A percentile compares a stretch with the other conserved stretches of the same genome.
These are phyloP conservation scores for Hymenoscyphus infarciens DNA, from an alignment of 2,329 filamentous ascomycete genomes.

Conservation along the genomic window DNA sequence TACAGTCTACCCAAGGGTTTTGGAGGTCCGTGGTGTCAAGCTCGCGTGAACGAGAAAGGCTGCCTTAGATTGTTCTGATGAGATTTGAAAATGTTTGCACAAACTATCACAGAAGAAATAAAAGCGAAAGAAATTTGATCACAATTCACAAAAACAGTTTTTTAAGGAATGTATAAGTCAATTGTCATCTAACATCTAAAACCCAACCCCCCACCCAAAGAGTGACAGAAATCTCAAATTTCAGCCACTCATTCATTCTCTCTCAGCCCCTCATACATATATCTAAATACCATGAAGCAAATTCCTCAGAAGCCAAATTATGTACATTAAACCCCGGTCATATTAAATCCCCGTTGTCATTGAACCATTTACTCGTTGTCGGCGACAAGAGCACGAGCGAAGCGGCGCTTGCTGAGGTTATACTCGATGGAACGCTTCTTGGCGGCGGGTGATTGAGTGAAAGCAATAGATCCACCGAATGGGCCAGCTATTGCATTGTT, in stretches of 20 bases:
- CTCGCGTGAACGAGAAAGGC: too few relatives aligned
- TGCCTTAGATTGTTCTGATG: too few relatives aligned
- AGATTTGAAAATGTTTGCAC: too few relatives aligned
- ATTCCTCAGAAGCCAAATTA: neutral
- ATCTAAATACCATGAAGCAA: neutral
- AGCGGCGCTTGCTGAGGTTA: constrained; percentile 37
- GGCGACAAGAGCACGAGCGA: constrained; percentile 33
- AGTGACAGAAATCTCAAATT: constrained; percentile 14
- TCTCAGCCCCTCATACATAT: neutral
- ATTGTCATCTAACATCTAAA: constrained; percentile 12
- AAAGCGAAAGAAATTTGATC: neutral
- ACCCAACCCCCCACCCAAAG: constrained; percentile 9
- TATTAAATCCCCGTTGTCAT: neutral
- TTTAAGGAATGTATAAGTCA: constrained; percentile 15
- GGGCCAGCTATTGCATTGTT: constrained; percentile 61
- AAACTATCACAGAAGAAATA: too few relatives aligned
- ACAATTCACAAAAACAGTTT: neutral
- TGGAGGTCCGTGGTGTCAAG: too few relatives aligned
- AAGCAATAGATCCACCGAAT: constrained; percentile 64
- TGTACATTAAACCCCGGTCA: neutral
- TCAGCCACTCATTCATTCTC: constrained; percentile 2
- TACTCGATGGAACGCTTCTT: constrained; percentile 61
- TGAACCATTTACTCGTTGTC: neutral
- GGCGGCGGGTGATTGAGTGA: constrained; percentile 56
- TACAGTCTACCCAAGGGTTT: too few relatives aligned